These are phyloP conservation scores for Mortierella claussenii DNA, from an alignment of 192 early-diverging fungal species.

Conservation along the genomic window DNA sequence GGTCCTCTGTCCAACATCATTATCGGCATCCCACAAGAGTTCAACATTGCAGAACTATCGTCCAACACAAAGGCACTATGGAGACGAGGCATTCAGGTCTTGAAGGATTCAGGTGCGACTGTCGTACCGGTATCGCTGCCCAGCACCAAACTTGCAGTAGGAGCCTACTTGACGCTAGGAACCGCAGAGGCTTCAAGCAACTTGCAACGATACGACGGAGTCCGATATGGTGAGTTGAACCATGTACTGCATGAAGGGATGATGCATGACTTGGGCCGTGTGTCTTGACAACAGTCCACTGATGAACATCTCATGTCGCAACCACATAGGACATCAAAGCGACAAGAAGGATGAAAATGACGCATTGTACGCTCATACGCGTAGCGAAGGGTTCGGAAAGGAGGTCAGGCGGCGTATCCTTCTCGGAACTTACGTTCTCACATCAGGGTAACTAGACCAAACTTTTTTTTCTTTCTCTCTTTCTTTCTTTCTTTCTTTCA, in stretches of 20 bases:
- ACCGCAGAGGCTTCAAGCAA: conserved; percentile 94
- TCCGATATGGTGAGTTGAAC: conserved; percentile 79
- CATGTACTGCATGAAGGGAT: too few species aligned
- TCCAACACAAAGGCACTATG: conserved; percentile 64
- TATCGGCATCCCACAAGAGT: conserved; percentile 63
- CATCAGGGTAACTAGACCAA: conserved; percentile 64
- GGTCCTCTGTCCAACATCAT: conserved; percentile 20
- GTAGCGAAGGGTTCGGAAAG: conserved; percentile 78
- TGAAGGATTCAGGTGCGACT: conserved; percentile 72
- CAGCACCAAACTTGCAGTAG: conserved; percentile 74
- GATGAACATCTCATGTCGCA: neutral
- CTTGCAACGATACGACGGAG: conserved; percentile 87
- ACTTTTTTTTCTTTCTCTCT: too few species aligned
- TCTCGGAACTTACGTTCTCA: conserved; percentile 88
- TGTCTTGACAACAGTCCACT: too few species aligned
- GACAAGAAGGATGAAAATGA: conserved; percentile 20
- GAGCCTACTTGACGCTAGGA: conserved; percentile 89
- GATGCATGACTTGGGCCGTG: too few species aligned
- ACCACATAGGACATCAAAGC: conserved; percentile 53
- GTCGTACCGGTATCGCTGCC: conserved; percentile 79
- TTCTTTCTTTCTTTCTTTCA: too few species aligned
- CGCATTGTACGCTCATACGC: conserved; percentile 67
- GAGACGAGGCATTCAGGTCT: conserved; percentile 62
- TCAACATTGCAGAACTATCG: conserved; percentile 80
- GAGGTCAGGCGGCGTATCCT: conserved; percentile 88